These are phyloP conservation scores for Komagataella ulmi DNA, from an alignment of 805 yeast species.

Conservation along the genomic window DNA sequence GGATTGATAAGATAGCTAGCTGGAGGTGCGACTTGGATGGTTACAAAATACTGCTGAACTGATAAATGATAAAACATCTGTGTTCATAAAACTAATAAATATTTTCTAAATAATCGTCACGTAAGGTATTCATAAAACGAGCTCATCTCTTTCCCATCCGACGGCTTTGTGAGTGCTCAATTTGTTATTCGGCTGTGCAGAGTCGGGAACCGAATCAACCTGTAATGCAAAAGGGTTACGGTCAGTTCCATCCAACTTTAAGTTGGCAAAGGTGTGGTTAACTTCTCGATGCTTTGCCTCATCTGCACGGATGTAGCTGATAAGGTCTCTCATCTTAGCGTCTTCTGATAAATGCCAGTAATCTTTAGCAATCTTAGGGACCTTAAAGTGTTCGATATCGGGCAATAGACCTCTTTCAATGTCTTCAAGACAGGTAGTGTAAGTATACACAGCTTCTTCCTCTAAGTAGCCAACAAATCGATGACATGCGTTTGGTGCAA, in stretches of 20 bases:
- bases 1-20: no score
- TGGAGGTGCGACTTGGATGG: no score
- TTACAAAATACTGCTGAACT: no score
- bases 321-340: conserved; percentile 43
- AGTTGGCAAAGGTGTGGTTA: conserved; percentile 63
- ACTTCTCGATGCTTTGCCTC: conserved; percentile 74
- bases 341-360: conserved; percentile 49
- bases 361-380: conserved; percentile 47
- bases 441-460: conserved; percentile 65
- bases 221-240: conserved; percentile 56
- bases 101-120: no score
- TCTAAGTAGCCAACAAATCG: conserved; percentile 69
- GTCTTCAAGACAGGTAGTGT: conserved; percentile 46
- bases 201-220: conserved; percentile 11
- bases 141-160: conserved; percentile 22
- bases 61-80: no score
- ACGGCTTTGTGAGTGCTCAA: conserved; percentile 12
- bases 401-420: conserved; percentile 35
- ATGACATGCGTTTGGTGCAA: conserved; percentile 54
- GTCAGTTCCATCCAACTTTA: conserved; percentile 28
- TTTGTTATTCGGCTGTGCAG: conserved; percentile 14
- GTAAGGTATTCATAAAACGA: conserved; percentile 7
- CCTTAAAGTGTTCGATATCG: conserved; percentile 25
- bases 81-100: no score
- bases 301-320: conserved; percentile 56